Base-by-base conservation (phyloP, 208 protist genomes). In the Trypanosoma conorhini region DNA sequence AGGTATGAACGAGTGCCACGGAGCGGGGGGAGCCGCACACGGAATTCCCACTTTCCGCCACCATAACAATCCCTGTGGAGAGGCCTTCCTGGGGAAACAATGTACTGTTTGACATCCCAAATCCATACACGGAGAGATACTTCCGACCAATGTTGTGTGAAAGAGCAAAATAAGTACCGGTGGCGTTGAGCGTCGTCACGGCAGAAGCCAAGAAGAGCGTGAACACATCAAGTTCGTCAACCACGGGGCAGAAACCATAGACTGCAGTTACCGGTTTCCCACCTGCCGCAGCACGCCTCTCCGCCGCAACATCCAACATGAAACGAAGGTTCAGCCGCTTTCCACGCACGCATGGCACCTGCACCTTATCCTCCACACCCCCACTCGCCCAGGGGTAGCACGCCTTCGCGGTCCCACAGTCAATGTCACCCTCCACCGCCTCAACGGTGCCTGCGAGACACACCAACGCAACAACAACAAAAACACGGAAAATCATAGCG, bases 101-200 rank as follows among this genome's bases (percentile, higher is more conserved):
- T 19, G 63, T 73, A 46, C 57, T 65, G 67, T 91, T 83, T 17
- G 80, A 83, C 64, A 76, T 74, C 15, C 91, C 91, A 71, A 96
- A 96, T 42, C 91, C 91, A 68, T 82, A 94, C 33, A 86, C 83
- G 51, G 82, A 91, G 15, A 96, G 72, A 62, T 92, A 94, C 35
- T 79, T 59, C 1, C 19, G n/a, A 10, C 26, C 46, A 52, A 74
- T 68, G 5, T 48, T 69, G 1, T 52, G 0, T 54, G 72, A 31
- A 30, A 76, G 33, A 4, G 22, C 57, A 12, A 1, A 60, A 22
- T 62, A 31, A 26, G 44, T 24, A 70, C 79, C 46, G n/a, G 55
- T 24, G 9, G 42, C 7, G 35, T 33, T 82, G 17, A 66, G 63
- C 30, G 63, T 71, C 24, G 80, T 24, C 28, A 91, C 50, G 30